phyloP scores from a whole-genome alignment of 306 rosid species.

The Astragalus glycyphyllos region DNA sequence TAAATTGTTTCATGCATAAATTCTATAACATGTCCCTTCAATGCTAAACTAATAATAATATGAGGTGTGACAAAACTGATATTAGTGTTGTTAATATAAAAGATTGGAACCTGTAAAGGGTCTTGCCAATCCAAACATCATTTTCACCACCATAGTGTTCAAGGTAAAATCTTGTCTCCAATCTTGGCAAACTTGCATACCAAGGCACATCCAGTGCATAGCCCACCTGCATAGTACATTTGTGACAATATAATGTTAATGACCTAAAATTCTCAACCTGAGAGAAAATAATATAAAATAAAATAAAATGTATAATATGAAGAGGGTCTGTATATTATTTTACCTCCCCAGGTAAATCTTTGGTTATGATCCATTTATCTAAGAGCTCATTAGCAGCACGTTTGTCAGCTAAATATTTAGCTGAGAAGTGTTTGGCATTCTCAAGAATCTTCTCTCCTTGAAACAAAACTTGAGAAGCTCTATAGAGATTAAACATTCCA shows the following conservation, averaged over 20 bases:
- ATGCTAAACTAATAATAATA: no score
- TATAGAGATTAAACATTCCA: conserved; percentile 76
- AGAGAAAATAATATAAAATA: background rate
- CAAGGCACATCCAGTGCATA: conserved; percentile 78
- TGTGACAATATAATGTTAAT: background rate
- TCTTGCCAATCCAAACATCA: conserved; percentile 93
- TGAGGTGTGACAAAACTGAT: no score
- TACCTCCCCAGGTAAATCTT: conserved; percentile 87
- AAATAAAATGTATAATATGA: background rate
- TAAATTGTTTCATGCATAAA: background rate
- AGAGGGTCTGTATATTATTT: no score
- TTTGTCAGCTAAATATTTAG: conserved; percentile 59
- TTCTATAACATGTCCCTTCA: background rate
- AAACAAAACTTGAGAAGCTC: conserved; percentile 71
- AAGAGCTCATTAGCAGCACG: conserved; percentile 53
- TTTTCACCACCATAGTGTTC: conserved; percentile 78
- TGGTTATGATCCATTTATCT: conserved; percentile 93
- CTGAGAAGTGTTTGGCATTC: conserved; percentile 66
- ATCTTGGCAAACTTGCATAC: conserved; percentile 81
- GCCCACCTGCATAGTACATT: conserved; percentile 55
- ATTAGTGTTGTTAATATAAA: background rate
- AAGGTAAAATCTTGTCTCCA: conserved; percentile 74
- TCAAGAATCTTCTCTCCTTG: conserved; percentile 76
- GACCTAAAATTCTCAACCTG: background rate
- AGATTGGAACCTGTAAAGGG: conserved; percentile 73